Base-by-base conservation (phyloP, 805 yeast genomes). In the Torulaspora microellipsoides region DNA sequence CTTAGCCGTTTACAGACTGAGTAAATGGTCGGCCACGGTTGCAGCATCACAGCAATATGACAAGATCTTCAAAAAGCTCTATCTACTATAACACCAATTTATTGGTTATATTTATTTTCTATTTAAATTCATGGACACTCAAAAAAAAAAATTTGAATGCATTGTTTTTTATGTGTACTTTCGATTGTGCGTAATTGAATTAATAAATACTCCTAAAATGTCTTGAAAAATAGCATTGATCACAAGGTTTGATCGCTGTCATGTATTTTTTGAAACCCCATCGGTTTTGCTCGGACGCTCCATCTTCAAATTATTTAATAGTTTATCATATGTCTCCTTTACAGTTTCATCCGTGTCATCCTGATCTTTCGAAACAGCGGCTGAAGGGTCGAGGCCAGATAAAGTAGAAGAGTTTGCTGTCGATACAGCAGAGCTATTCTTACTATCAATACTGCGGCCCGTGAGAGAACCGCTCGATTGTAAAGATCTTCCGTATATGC, bases 241-340 rank as follows among this genome's bases (percentile, higher is more conserved):
- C 31, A 27, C 25, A 28, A 20, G 29, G 15, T 38, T 40, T 4
- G 23, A n/a, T 10, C 15, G 34, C 7, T 17, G 11, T 25, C 28
- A 36, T 15, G 27, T 27, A 3, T 13, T 15, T 15, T 36, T 36
- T 14, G 40, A 9, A 28, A 15, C 15, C 23, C 27, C 30, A 23
- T 35, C 36, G n/a, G 42, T 4, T 15, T 43, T 43, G 25, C 30
- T 38, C 10, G 48, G 42, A 23, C 51, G 48, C 10, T 44, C 51
- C 43, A 40, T 69, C 23, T 81, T 78, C 27, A 84, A 80, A 54
- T 82, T 82, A 53, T 83, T 81, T 56, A 84, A 68, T 36, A 84
- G 64, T 58, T 81, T 81, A 49, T 84, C 91, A 54, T 83, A 84
- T 3, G 79, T 84, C 55, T 81, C 85, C 58, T 81, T 83, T n/a